Evolutionary conservation across 352 stramenopile genomes (phyloP), one percentile per base, ranked within the genome.

Genomic region (Phytophthora quininea): DNA sequence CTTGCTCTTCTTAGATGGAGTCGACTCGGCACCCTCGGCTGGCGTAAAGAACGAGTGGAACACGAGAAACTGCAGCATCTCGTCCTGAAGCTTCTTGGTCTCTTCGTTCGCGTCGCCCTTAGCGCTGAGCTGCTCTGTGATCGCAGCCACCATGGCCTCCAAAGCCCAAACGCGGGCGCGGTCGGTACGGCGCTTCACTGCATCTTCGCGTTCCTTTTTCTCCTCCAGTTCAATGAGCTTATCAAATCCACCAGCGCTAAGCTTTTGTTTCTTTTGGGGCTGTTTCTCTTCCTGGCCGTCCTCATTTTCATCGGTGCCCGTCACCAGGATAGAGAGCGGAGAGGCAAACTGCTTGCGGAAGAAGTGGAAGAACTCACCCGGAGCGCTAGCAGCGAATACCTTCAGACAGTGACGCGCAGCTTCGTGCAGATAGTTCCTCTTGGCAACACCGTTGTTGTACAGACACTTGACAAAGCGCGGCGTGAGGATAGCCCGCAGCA

Each of bases 341-440:
- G 80, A 72, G 24, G 78, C 66, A 37, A 96, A 92, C 58, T 91
- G 82, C 42, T 84, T 78, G 54, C 87, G 76, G 49, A 93, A 72
- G 56, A 94, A 94, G 56, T 84, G 75, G 54, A 88, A 85, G 52
- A 88, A 93, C 71, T 93, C 85, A 15, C 65, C 55, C 11, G 81
- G 84, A 1, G 80, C 73, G 8, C 67, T 72, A 3, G 70, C 49
- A 0, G 74, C 79, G 42, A 96, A 93, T 0, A 64, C 74, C 54
- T 90, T 80, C 42, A 96, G 62, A 42, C 74, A 87, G 66, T 91
- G 82, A 52, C 79, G 75, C 24, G 86, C 88, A 43, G 88, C 88
- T 24, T 89, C 86, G 64, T 96, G 85, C 49, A 96, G 65, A 56
- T 93, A 93, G 61, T 89, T 95, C 64, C 87, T 91, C 69, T 88